Conservation (phyloP, 768 basidiomycete genomes). For the Leccinum arenicola region DNA sequence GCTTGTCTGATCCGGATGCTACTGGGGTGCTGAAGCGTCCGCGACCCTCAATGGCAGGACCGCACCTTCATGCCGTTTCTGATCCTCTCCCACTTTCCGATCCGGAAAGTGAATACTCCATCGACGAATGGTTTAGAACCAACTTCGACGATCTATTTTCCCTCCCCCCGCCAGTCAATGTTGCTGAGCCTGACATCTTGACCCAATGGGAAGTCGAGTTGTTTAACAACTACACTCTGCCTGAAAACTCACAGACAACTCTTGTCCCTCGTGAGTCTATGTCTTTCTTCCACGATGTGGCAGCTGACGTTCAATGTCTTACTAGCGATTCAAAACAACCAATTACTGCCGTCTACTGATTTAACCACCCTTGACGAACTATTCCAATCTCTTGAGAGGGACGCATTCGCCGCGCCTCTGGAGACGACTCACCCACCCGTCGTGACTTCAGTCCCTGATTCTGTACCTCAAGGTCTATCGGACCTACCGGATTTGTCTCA, state of each 20-base stretch:
- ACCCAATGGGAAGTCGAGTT: slow-evolving; percentile 34
- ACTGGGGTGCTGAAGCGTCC: slow-evolving; percentile 26
- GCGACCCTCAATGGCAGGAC: slow-evolving; percentile 11
- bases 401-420: neutral
- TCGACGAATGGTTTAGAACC: slow-evolving; percentile 37
- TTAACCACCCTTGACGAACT: slow-evolving; percentile 1
- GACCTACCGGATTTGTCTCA: neutral
- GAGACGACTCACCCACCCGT: neutral
- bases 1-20: slow-evolving; percentile 31
- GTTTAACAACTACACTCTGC: slow-evolving; percentile 25
- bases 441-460: neutral
- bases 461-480: neutral
- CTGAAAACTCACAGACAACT: neutral
- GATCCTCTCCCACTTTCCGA: slow-evolving; percentile 20
- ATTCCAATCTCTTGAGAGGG: neutral
- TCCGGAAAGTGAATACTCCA: slow-evolving; percentile 15
- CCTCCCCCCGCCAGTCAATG: neutral
- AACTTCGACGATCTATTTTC: slow-evolving; percentile 23
- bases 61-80: slow-evolving; percentile 27
- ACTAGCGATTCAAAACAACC: neutral
- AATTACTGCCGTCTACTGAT: neutral
- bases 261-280: neutral
- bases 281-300: neutral
- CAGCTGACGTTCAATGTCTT: neutral
- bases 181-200: slow-evolving; percentile 22